Percentiles rank a stretch among this genome's conserved stretches.
These are phyloP conservation scores for Arabidopsis thaliana DNA, from an alignment of 345 rosid species.

Conservation along the genomic window DNA sequence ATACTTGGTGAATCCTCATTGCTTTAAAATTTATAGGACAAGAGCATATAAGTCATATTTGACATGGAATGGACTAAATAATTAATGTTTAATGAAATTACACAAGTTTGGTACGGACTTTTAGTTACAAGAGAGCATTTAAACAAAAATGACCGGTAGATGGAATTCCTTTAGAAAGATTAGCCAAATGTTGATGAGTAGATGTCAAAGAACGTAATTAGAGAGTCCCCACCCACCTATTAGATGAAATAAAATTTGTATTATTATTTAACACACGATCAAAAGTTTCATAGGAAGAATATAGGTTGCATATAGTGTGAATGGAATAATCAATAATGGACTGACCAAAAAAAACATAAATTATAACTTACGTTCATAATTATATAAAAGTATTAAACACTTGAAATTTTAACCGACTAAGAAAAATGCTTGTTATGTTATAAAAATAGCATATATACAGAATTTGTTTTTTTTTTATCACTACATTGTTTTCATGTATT, in stretches of 20 bases:
- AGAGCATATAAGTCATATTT: not conserved
- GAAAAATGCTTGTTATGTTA: not conserved
- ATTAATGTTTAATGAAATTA: not conserved
- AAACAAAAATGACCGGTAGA: not conserved
- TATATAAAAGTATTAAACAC: not conserved
- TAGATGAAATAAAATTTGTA: not conserved
- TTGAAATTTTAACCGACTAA: not conserved
- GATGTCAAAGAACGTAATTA: slow-evolving; percentile 18
- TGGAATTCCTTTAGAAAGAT: slow-evolving; percentile 1
- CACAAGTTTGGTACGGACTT: not conserved
- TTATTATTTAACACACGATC: slow-evolving; percentile 9
- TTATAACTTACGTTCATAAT: no score
- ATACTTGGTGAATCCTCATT: slow-evolving; percentile 18
- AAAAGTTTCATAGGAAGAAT: not conserved
- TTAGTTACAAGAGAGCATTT: not conserved
- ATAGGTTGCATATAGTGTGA: not conserved
- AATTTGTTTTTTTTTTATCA: not conserved
- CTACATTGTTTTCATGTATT: not conserved
- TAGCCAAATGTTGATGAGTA: slow-evolving; percentile 17
- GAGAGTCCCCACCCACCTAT: not conserved
- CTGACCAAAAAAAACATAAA: not conserved
- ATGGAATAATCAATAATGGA: not conserved
- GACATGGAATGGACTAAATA: not conserved
- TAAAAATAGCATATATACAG: not conserved
- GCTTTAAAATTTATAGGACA: slow-evolving; percentile 23